These are phyloP conservation scores for Scleromitrula shiraiana DNA, from an alignment of 2,329 filamentous ascomycete species.

Conservation along the genomic window DNA sequence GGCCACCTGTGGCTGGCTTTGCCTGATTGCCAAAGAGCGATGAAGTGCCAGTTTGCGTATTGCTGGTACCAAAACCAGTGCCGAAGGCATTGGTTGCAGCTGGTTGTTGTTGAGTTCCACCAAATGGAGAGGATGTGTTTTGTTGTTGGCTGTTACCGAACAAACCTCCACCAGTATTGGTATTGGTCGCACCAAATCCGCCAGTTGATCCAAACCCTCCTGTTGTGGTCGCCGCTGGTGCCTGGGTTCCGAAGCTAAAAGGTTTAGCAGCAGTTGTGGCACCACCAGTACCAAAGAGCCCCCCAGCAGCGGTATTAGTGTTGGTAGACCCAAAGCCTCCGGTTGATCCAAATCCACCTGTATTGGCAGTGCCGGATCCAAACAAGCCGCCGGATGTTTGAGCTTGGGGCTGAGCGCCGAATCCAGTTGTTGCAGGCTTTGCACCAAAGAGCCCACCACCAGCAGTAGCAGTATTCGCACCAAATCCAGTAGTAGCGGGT, in stretches of 20 bases:
- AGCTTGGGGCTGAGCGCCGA: constrained; percentile 32
- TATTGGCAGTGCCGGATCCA: constrained; percentile 24
- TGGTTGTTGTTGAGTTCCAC: constrained; percentile 34
- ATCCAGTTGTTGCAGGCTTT: constrained; percentile 31
- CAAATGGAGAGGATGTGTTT: constrained; percentile 30
- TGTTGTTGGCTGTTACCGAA: constrained; percentile 32
- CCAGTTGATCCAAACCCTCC: constrained; percentile 24
- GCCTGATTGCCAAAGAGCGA: constrained; percentile 33
- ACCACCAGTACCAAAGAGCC: constrained; percentile 26
- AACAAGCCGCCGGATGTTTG: constrained; percentile 19
- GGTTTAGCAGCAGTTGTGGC: constrained; percentile 33
- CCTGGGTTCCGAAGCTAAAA: constrained; percentile 24
- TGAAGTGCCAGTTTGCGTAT: constrained; percentile 27
- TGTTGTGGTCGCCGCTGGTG: constrained; percentile 15
- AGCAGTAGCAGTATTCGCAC: constrained; percentile 30
- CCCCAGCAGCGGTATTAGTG: constrained; percentile 25
- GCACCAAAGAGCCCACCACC: constrained; percentile 35
- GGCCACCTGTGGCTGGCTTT: constrained; percentile 33
- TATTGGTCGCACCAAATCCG: constrained; percentile 18
- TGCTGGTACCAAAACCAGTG: constrained; percentile 19
- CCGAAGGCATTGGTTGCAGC: constrained; percentile 31
- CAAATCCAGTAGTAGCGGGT: constrained; percentile 40
- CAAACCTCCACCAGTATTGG: constrained; percentile 25
- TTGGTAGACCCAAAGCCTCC: constrained; percentile 26
- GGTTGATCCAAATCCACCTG: constrained; percentile 33